Percentiles rank a stretch among this genome's conserved stretches.
Evolutionary conservation across 306 rosid genomes (phyloP).

Genomic region (Quercus robur): DNA sequence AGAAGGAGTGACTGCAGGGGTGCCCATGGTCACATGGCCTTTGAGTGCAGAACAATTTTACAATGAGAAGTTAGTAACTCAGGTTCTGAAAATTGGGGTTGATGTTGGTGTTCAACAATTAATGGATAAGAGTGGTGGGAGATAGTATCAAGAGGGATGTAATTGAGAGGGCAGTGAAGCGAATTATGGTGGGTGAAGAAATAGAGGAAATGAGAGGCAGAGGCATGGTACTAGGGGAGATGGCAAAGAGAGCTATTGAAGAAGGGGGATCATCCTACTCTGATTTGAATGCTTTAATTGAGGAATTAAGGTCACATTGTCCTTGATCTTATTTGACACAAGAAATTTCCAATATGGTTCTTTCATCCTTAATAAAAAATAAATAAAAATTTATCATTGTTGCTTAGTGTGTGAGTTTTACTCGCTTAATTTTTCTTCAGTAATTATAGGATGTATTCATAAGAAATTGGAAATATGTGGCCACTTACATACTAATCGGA

Average conservation of each 20-base stretch:
- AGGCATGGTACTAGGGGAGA: slow-evolving; percentile 12
- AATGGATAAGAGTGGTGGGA: slow-evolving; percentile 12
- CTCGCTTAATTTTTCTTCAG: no score
- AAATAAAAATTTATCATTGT: no score
- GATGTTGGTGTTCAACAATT: slow-evolving; percentile 22
- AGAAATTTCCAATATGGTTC: no score
- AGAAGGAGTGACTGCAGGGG: slow-evolving; percentile 18
- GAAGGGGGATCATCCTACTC: background rate
- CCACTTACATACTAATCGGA: no score
- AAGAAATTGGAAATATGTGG: no score
- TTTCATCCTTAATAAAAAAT: no score
- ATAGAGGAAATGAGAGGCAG: background rate
- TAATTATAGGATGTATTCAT: no score
- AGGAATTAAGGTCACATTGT: no score
- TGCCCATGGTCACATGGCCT: slow-evolving; percentile 15
- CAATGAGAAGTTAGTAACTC: slow-evolving; percentile 32
- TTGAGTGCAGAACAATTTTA: slow-evolving; percentile 24
- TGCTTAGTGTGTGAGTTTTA: no score
- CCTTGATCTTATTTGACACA: no score
- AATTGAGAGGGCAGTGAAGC: slow-evolving; percentile 21
- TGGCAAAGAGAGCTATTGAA: slow-evolving; percentile 19
- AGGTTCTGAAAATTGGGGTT: slow-evolving; percentile 19
- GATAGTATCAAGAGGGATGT: slow-evolving; percentile 23
- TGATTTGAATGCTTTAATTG: no score
- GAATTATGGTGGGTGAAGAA: slow-evolving; percentile 33